phyloP scores from a whole-genome alignment of 2,329 filamentous ascomycete species.

The Fusarium circinatum region DNA sequence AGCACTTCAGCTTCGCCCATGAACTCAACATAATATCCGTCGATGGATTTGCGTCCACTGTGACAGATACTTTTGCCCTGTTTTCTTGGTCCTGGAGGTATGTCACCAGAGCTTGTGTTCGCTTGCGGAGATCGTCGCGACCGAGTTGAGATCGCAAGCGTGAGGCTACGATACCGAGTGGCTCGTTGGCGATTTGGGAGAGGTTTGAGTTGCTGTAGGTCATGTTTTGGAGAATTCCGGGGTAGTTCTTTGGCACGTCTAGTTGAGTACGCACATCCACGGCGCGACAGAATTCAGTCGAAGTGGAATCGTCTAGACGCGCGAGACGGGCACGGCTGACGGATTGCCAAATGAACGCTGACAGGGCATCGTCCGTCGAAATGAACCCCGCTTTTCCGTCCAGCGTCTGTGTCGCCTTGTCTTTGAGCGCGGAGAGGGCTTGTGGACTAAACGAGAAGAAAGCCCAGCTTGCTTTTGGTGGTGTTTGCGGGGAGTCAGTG shows the following conservation, averaged over 20 bases:
- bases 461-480: conserved; percentile 52
- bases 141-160: conserved; percentile 53
- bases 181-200: conserved; percentile 42
- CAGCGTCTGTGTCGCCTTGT: conserved; percentile 43
- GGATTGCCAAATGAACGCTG: conserved; percentile 61
- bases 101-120: conserved; percentile 55
- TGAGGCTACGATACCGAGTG: conserved; percentile 51
- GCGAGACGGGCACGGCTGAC: conserved; percentile 53
- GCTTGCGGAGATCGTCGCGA: conserved; percentile 47
- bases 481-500: conserved; percentile 7
- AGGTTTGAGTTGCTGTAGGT: conserved; percentile 51
- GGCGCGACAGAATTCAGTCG: conserved; percentile 56
- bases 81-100: conserved; percentile 49
- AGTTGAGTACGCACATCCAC: conserved; percentile 59
- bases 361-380: conserved; percentile 65
- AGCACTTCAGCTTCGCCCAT: conserved; percentile 60
- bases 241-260: conserved; percentile 55
- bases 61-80: conserved; percentile 49
- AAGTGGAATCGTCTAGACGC: conserved; percentile 41
- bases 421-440: conserved; percentile 55
- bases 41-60: conserved; percentile 49
- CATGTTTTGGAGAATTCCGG: conserved; percentile 60
- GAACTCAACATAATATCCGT: conserved; percentile 64
- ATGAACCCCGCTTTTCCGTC: conserved; percentile 47
- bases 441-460: conserved; percentile 56